Base-by-base conservation (phyloP, 2,329 filamentous ascomycete genomes). In the Clonostachys rosea region DNA sequence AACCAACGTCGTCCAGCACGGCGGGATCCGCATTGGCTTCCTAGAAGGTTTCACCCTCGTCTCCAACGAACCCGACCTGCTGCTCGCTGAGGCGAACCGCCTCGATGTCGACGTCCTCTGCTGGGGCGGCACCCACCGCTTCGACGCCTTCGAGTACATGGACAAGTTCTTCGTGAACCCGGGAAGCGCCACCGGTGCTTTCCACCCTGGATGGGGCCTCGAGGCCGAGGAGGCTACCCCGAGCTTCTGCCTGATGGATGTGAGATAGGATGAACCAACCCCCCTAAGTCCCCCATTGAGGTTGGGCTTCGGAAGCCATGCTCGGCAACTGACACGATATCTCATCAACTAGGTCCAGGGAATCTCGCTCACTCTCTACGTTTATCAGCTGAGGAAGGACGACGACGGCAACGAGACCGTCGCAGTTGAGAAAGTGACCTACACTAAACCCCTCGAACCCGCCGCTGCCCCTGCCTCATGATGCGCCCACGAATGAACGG, bases 231-330 rank as follows among this genome's bases (percentile, higher is more conserved):
- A 92, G 47, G 87, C 87, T 20, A 85, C 84, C 48, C 92, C 92
- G 24, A 96, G 91, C 64, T 96, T 97, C 68, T 96, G 94, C 62
- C 71, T 97, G 66, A 96, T 97, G 92, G 92, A 97, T 79, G 91
- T 96, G 67, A 74, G 90, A 18, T 18, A 42, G 20, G 14, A 18
- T 11, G 43, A 33, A n/a, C n/a, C n/a, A n/a, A n/a, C n/a, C n/a
- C n/a, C n/a, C n/a, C n/a, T n/a, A n/a, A n/a, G n/a, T n/a, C n/a
- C n/a, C n/a, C n/a, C n/a, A n/a, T n/a, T n/a, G n/a, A n/a, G 36
- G 36, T 39, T 17, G 14, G 14, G 36, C 36, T 39, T 39, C 36
- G 36, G 36, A n/a, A 39, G 16, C 14, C 14, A 39, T 46, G 42
- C 17, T n/a, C n/a, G 37, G 10, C 42, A 58, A 43, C 59, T 63